Conservation (phyloP, 202 grass and related monocot species). For the Schoenoplectus triqueter region DNA sequence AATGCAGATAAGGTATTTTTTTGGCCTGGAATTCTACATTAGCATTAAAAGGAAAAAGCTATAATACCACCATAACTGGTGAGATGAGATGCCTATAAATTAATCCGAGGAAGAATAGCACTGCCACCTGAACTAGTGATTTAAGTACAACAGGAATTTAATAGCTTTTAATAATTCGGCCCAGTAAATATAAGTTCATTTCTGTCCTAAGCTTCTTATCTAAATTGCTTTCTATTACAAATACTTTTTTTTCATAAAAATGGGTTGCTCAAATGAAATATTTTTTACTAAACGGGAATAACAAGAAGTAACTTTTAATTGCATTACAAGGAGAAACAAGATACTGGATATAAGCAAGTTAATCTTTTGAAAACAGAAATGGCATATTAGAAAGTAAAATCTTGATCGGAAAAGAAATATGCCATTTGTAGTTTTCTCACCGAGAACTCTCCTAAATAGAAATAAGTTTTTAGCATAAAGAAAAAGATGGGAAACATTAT, state of each 20-base stretch:
- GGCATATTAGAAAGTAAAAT: background rate
- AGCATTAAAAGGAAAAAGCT: background rate
- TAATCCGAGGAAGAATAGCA: background rate
- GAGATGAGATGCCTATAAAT: background rate
- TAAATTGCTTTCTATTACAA: conserved; percentile 17
- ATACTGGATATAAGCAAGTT: background rate
- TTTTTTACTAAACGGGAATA: background rate
- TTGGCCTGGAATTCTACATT: background rate
- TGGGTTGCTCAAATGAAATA: background rate
- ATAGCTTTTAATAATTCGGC: background rate
- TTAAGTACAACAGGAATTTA: background rate
- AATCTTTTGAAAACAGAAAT: background rate
- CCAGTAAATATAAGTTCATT: background rate
- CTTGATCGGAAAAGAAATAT: background rate
- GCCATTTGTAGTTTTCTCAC: background rate
- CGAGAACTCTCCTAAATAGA: background rate
- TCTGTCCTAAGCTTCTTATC: background rate
- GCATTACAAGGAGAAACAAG: too few relatives aligned
- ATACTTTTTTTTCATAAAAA: background rate
- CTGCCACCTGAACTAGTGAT: background rate
- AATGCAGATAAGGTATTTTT: background rate
- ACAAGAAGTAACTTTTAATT: background rate
- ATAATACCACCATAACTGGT: background rate
- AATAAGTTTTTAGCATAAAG: background rate
- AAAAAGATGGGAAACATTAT: background rate